These are phyloP conservation scores for Colletotrichum sp. DNA, from an alignment of 2,329 filamentous ascomycete genomes.

Conservation along the genomic window DNA sequence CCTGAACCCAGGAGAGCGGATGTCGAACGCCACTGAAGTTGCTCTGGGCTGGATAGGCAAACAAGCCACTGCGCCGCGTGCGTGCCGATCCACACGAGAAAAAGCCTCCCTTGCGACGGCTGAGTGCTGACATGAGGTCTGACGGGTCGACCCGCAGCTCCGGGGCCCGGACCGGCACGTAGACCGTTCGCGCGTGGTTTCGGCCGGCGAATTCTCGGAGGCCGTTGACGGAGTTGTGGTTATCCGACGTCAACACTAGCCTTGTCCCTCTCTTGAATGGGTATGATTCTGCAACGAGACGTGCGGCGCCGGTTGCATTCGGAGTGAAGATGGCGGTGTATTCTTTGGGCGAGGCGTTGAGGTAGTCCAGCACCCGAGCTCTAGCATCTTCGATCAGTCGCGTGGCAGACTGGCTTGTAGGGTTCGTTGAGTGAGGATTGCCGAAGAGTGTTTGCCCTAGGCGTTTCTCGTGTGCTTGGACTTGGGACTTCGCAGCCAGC, in stretches of 20 bases:
- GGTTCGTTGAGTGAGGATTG: slow-evolving; percentile 45
- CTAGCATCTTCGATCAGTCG: slow-evolving; percentile 34
- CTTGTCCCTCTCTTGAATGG: slow-evolving; percentile 29
- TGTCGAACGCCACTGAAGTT: slow-evolving; percentile 50
- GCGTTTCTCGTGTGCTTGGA: slow-evolving; percentile 33
- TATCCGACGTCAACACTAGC: slow-evolving; percentile 42
- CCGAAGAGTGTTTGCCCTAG: slow-evolving; percentile 35
- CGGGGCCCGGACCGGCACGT: slow-evolving; percentile 31
- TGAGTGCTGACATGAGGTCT: slow-evolving; percentile 28
- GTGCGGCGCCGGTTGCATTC: slow-evolving; percentile 43
- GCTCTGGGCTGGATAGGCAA: slow-evolving; percentile 51
- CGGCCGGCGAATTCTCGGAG: slow-evolving; percentile 39
- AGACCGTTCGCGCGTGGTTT: slow-evolving; percentile 27
- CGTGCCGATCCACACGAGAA: background rate
- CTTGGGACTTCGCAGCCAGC: slow-evolving; percentile 36
- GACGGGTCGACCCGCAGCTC: slow-evolving; percentile 33
- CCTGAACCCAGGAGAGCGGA: slow-evolving; percentile 38
- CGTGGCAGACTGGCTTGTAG: slow-evolving; percentile 39
- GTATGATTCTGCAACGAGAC: slow-evolving; percentile 44
- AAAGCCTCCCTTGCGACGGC: background rate
- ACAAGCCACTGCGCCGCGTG: slow-evolving; percentile 32
- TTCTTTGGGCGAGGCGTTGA: slow-evolving; percentile 39
- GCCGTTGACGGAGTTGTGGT: slow-evolving; percentile 47
- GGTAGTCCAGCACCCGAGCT: slow-evolving; percentile 32
- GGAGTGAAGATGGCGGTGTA: slow-evolving; percentile 45